Evolutionary conservation across 2,329 filamentous ascomycete species (phyloP), one percentile per base, ranked within the genome.

Genomic region (Periconia digitata): DNA sequence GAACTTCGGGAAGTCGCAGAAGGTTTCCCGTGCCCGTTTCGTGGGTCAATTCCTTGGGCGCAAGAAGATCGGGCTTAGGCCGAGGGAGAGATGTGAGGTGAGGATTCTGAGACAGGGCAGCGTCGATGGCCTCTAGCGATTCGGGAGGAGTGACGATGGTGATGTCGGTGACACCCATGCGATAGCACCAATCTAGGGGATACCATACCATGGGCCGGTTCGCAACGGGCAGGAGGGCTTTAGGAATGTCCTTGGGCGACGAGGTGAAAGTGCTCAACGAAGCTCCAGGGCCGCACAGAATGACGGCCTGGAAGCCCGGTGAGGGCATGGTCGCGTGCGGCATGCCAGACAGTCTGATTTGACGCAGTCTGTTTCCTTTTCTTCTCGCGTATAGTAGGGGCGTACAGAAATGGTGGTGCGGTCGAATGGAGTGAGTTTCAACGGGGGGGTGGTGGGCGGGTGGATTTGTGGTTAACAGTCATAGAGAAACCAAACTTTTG

Each of bases 131-230:
- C 41, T 80, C 75, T 40, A 81, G 77, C 3, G 87, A 86, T 56
- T 79, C 76, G 17, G 73, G 70, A 1, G 77, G 76, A 1, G 76
- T 67, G 79, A 87, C 37, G 78, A 87, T 50, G 77, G 86, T 76
- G 56, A 79, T 79, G 56, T 78, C 73, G 63, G 85, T 88, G 56
- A 92, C 83, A 58, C 89, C 89, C 70, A 87, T 89, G 32, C 89
- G 84, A 65, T 90, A 88, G 72, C 89, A 92, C 74, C 90, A 92
- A 62, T 92, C 89, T 35, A 94, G 82, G 6, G 89, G 86, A 69
- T 94, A 94, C 87, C 90, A 92, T 39, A 94, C 86, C 89, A 94
- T 94, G 1, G 89, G 89, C 58, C 89, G 76, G 69, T 94, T 94
- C 29, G 89, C 89, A 50, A 94, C 87, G 6, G 89, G 89, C 7